Percentiles rank a stretch among this genome's conserved stretches.
These are phyloP conservation scores for Boletus insuetus DNA, from an alignment of 768 basidiomycete genomes.

Conservation along the genomic window DNA sequence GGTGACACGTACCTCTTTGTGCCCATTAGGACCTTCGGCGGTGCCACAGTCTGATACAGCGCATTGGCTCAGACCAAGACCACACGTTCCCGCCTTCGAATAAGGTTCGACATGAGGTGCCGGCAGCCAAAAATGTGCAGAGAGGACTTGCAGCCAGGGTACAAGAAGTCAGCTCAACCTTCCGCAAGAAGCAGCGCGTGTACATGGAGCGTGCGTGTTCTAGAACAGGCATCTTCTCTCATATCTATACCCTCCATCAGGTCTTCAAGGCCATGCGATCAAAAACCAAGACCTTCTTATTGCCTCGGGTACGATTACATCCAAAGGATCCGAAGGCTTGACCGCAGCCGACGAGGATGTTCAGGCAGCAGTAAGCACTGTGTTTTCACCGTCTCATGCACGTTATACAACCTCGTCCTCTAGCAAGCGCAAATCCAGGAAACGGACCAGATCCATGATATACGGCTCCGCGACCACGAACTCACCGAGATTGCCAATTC, in stretches of 20 bases:
- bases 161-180: conserved; percentile 86
- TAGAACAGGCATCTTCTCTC: conserved; percentile 13
- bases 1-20: conserved; percentile 11
- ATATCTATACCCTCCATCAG: conserved; percentile 40
- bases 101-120: conserved; percentile 47
- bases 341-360: conserved; percentile 90
- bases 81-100: conserved; percentile 65
- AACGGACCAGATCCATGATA: conserved; percentile 37
- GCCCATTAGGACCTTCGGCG: conserved; percentile 36
- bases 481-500: conserved; percentile 88
- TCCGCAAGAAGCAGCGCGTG: conserved; percentile 96
- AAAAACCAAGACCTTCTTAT: conserved; percentile 94
- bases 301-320: conserved; percentile 82
- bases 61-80: conserved; percentile 55
- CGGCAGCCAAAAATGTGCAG: conserved; percentile 91
- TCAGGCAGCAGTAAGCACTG: conserved; percentile 68
- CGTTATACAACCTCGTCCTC: conserved; percentile 10
- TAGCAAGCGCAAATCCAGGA: conserved; percentile 37
- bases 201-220: conserved; percentile 91
- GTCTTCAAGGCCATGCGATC: conserved; percentile 95
- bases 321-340: conserved; percentile 79
- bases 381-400: conserved; percentile 12
- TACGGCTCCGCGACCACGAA: conserved; percentile 60
- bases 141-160: conserved; percentile 94
- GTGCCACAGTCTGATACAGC: conserved; percentile 56